These are phyloP conservation scores for Kalmanozyma brasiliensis DNA, from an alignment of 1,284 basidiomycete genomes.

Conservation along the genomic window DNA sequence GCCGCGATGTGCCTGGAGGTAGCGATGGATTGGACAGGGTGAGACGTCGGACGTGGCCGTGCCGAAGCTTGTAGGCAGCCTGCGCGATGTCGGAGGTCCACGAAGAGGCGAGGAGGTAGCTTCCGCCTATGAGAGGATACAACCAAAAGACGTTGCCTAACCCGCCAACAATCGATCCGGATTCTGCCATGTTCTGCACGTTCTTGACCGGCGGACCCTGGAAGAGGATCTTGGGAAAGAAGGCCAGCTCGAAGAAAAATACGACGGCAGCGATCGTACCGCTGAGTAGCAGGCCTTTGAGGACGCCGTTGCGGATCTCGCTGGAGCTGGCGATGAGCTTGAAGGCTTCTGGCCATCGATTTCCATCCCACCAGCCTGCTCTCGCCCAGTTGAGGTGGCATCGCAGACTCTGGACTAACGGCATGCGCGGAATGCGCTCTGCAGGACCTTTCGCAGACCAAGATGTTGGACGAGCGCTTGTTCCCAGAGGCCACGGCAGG, in stretches of 20 bases:
- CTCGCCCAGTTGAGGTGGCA: slow-evolving; percentile 58
- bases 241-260: slow-evolving; percentile 64
- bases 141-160: slow-evolving; percentile 61
- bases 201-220: slow-evolving; percentile 16
- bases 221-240: slow-evolving; percentile 61
- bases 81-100: slow-evolving; percentile 65
- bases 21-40: slow-evolving; percentile 40
- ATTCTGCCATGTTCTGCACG: slow-evolving; percentile 12
- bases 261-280: slow-evolving; percentile 54
- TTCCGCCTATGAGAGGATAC: slow-evolving; percentile 63
- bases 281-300: slow-evolving; percentile 63
- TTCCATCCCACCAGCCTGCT: slow-evolving; percentile 57
- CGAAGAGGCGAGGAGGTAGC: slow-evolving; percentile 63
- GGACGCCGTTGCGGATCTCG: slow-evolving; percentile 53
- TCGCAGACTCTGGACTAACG: slow-evolving; percentile 32
- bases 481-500: slow-evolving; percentile 43
- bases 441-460: slow-evolving; percentile 65
- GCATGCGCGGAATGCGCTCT: slow-evolving; percentile 40
- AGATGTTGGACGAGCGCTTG: slow-evolving; percentile 18
- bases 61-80: slow-evolving; percentile 54
- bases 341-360: slow-evolving; percentile 53
- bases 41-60: slow-evolving; percentile 29
- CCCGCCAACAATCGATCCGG: slow-evolving; percentile 31
- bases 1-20: slow-evolving; percentile 41
- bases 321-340: slow-evolving; percentile 47